Evolutionary conservation across 2,329 filamentous ascomycete species (phyloP).

Genomic region (Trichoderma koningii): DNA sequence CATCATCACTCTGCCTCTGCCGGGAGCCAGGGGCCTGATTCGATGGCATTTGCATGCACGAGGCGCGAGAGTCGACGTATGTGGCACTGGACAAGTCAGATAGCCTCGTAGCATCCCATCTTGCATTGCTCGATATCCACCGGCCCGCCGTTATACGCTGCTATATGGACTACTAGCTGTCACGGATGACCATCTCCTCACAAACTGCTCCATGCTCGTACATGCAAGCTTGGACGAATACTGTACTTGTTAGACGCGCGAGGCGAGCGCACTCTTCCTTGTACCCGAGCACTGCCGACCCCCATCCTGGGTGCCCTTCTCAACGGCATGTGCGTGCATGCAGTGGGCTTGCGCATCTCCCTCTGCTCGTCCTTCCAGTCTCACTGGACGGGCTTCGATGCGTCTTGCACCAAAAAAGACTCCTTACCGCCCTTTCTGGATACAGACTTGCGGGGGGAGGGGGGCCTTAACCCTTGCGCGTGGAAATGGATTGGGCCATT

Average conservation of each 20-base stretch:
- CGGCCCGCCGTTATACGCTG: not conserved
- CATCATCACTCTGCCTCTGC: too few species aligned
- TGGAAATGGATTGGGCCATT: constrained; percentile 17
- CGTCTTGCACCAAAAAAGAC: not conserved
- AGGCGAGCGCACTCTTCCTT: constrained; percentile 1
- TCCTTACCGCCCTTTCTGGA: constrained; percentile 27
- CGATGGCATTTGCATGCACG: too few species aligned
- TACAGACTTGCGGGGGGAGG: constrained; percentile 20
- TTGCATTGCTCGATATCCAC: too few species aligned
- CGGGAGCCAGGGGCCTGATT: too few species aligned
- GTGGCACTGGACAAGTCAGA: too few species aligned
- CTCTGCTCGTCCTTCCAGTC: not conserved
- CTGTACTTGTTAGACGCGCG: not conserved
- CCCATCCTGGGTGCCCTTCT: not conserved
- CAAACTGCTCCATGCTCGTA: too few species aligned
- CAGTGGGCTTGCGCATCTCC: not conserved
- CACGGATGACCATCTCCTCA: too few species aligned
- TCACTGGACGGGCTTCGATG: not conserved
- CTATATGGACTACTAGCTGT: not conserved
- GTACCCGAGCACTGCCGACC: not conserved
- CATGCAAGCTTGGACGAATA: too few species aligned
- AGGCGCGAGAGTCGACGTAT: too few species aligned
- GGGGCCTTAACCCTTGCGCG: constrained; percentile 21
- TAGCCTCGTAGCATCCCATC: not conserved
- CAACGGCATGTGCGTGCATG: constrained; percentile 1